These are phyloP conservation scores for Aspergillus vadensis DNA, from an alignment of 2,329 filamentous ascomycete species.

Conservation along the genomic window DNA sequence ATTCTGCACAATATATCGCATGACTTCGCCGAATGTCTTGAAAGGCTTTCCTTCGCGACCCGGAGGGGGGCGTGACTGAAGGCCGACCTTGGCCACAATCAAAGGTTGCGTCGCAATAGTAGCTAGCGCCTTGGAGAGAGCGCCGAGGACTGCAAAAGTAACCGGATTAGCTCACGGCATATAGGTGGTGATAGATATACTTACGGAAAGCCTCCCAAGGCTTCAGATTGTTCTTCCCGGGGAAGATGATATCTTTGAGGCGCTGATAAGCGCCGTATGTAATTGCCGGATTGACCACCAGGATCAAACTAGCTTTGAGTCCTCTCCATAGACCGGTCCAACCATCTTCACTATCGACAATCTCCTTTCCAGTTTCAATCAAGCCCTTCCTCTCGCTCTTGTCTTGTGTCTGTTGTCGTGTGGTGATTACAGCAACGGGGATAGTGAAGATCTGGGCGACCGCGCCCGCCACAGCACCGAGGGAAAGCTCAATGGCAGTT, in stretches of 20 bases:
- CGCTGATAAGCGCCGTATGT: slow-evolving; percentile 97
- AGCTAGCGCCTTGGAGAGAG: slow-evolving; percentile 87
- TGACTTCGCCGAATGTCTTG: slow-evolving; percentile 89
- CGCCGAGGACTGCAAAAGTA: slow-evolving; percentile 70
- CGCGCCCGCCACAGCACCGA: slow-evolving; percentile 86
- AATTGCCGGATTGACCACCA: slow-evolving; percentile 95
- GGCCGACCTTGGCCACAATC: slow-evolving; percentile 95
- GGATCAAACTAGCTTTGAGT: slow-evolving; percentile 89
- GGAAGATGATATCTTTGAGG: slow-evolving; percentile 74
- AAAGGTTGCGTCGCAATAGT: slow-evolving; percentile 92
- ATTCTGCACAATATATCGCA: slow-evolving; percentile 87
- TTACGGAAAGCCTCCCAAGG: slow-evolving; percentile 89
- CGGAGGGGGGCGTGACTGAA: slow-evolving; percentile 90
- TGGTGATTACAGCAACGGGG: slow-evolving; percentile 92
- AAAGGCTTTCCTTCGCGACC: slow-evolving; percentile 85
- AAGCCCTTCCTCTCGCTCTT: slow-evolving; percentile 84
- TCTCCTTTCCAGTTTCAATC: slow-evolving; percentile 82
- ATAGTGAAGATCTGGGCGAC: slow-evolving; percentile 95
- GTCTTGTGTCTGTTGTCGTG: slow-evolving; percentile 88
- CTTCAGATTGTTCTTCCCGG: slow-evolving; percentile 71
- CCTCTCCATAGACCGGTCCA: slow-evolving; percentile 89
- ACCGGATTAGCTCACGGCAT: slow-evolving; percentile 15
- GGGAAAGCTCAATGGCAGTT: slow-evolving; percentile 76
- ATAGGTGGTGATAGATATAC: slow-evolving; percentile 41
- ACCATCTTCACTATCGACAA: slow-evolving; percentile 87